phyloP scores from a whole-genome alignment of 192 early-diverging fungal genomes.

The Backusella australiensis region DNA sequence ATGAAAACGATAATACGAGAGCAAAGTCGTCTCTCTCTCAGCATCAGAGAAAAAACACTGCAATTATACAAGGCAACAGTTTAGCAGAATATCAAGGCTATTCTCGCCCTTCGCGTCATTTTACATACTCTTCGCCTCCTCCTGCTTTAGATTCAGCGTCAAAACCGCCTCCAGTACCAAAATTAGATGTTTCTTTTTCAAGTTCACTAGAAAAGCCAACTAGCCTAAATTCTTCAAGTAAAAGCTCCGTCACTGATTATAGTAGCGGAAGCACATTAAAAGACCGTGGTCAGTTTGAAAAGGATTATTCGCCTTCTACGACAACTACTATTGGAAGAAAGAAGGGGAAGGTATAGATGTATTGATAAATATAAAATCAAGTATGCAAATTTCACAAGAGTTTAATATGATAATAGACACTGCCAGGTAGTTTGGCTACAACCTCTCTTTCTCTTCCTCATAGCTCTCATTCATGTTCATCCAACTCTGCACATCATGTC shows the following conservation, averaged over 20 bases:
- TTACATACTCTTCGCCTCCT: constrained; percentile 22
- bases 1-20: background rate
- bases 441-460: constrained; percentile 25
- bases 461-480: constrained; percentile 14
- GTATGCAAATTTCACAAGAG: background rate
- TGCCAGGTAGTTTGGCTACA: constrained; percentile 27
- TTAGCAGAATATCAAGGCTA: constrained; percentile 18
- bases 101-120: constrained; percentile 1
- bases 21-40: background rate
- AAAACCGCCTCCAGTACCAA: constrained; percentile 34
- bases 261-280: background rate
- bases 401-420: constrained; percentile 14
- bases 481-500: background rate
- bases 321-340: constrained; percentile 14
- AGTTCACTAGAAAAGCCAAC: background rate
- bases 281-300: background rate
- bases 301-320: background rate
- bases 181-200: background rate
- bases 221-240: background rate
- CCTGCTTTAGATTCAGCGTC: background rate
- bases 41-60: background rate
- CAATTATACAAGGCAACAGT: background rate
- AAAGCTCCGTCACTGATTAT: background rate
- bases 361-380: background rate
- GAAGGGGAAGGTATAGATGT: constrained; percentile 21